Base-by-base conservation (phyloP, 306 rosid genomes). In the Comarum palustre region DNA sequence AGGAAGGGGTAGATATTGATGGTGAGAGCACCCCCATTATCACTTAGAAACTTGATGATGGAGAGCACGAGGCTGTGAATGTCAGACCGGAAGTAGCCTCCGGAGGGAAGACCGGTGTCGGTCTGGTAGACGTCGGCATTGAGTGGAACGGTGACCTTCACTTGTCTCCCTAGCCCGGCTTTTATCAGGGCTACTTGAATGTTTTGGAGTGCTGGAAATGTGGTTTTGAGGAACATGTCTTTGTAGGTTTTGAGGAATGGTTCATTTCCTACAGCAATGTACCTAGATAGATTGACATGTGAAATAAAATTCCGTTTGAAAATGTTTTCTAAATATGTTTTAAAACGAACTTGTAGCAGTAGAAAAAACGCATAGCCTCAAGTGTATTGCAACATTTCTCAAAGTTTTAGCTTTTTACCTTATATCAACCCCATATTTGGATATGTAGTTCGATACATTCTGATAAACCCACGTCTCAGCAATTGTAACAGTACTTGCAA, bases 1-100 rank as follows among this genome's bases (percentile, higher is more conserved):
- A 95, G 97, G 78, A 95, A 95, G 1, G 97, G 99, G 79, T 95
- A 95, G 82, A 95, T 95, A 82, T 91, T 95, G 74, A 95, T 90
- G 71, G 92, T 81, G 51, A 95, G 81, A 57, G 96, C 90, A 7
- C 77, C 80, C 48, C 62, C 84, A 12, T 75, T 91, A 84, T 83
- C 85, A 77, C 70, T 83, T 2, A 95, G 93, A 8, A 91, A 95
- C 79, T 87, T 88, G 70, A 95, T 65, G 55, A 95, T 91, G 77
- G 85, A 64, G 43, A 84, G 74, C 90, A 91, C 81, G 55, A 88
- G 86, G 73, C 32, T 58, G 3, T 62, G 92, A 65, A 95, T 95
- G 67, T 91, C 96, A 0, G 91, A 55, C 57, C 97, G 88, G 77
- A 95, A 95, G 80, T 80, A 51, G 4, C 97, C 99, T 1, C 92